Evolutionary conservation across 163 green algal species (phyloP), one percentile per base, ranked within the genome.

Genomic region (Prototheca stagnorum): DNA sequence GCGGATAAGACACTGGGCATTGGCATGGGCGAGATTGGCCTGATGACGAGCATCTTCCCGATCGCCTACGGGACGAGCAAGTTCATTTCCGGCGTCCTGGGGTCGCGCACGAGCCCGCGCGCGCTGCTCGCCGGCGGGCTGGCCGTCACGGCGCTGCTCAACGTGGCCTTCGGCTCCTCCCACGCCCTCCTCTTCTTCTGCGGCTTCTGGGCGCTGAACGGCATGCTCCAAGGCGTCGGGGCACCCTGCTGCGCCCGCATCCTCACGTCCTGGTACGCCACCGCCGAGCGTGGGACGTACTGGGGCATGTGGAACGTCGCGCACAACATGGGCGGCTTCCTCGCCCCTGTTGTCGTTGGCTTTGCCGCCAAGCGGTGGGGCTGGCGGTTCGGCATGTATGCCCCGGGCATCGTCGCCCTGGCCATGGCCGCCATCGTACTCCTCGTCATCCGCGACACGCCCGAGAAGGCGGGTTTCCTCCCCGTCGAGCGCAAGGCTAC

Each of bases 231-330:
- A 75, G 88, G 88, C 19, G 71, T 95, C 37, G 88, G 88, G 16
- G 86, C 81, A 0, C 86, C 86, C 27, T 87, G 79, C 63, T 97
- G 88, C 68, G 86, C 88, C 1, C 72, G 86, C 51, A 92, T 95
- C 54, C 61, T 97, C 49, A 97, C 88, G 20, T 80, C 73, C 28
- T 97, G 88, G 88, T 97, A 92, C 63, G 74, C 78, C 24, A 79
- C 63, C 39, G 58, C 69, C 53, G 78, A 88, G 75, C 67, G 86
- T 8, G 86, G 86, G 49, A 95, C 86, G 9, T 93, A 86, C 57
- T 95, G 86, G 85, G 81, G 77, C 54, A 92, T 93, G 80, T 93
- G 82, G 86, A 95, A 95, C 68, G 92, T 96, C 60, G 86, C 86
- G 14, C 86, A 95, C 67, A 95, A 95, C 68, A 67, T 95, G 54